Evolutionary conservation across 495 filamentous ascomycete genomes (phyloP).

Genomic region (Penicillium chermesinum): DNA sequence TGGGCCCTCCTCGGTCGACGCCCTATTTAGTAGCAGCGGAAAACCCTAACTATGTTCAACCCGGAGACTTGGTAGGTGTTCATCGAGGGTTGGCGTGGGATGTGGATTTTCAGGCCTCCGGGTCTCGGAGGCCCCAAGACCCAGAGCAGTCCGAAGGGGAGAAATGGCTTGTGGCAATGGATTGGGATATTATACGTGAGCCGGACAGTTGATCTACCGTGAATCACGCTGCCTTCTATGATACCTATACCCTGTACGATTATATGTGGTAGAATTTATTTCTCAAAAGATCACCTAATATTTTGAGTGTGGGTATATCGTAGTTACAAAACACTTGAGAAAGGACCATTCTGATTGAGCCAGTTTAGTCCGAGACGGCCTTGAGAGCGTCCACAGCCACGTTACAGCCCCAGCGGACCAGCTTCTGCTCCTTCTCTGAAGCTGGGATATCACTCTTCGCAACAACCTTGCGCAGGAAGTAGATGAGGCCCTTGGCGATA

Average conservation of each 20-base stretch:
- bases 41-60: constrained; percentile 3
- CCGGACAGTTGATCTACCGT: background rate
- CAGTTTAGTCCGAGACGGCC: constrained; percentile 31
- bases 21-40: constrained; percentile 1
- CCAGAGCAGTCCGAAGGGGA: background rate
- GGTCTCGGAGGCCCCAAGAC: background rate
- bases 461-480: constrained; percentile 73
- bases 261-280: constrained; percentile 3
- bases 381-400: constrained; percentile 56
- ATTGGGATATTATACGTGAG: constrained; percentile 38
- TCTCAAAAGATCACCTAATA: constrained; percentile 2
- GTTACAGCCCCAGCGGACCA: constrained; percentile 67
- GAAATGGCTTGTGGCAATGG: constrained; percentile 36
- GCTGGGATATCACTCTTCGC: constrained; percentile 65
- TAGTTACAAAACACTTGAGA: constrained; percentile 11
- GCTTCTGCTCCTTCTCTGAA: constrained; percentile 50
- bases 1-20: constrained; percentile 26
- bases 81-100: constrained; percentile 35
- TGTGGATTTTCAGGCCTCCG: constrained; percentile 15
- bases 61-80: constrained; percentile 28
- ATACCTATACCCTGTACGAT: background rate
- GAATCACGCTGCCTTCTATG: background rate
- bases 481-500: constrained; percentile 66
- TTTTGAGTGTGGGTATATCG: constrained; percentile 23
- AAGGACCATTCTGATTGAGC: constrained; percentile 1